Evolutionary conservation across 2,329 filamentous ascomycete species (phyloP).

Genomic region (Helotiales sp.): DNA sequence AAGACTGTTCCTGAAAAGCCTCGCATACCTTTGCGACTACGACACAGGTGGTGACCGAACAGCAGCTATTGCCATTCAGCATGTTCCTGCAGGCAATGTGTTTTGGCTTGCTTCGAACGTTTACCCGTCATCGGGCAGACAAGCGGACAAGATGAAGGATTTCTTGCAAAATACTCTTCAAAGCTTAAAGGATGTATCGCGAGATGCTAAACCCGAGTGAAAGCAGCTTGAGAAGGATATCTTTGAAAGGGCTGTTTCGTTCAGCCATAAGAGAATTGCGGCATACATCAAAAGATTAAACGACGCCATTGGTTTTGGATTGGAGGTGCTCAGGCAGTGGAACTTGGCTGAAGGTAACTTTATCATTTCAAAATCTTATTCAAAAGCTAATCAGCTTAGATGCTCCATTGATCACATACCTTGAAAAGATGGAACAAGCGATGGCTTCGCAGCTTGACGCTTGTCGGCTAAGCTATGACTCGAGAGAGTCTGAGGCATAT

Average conservation of each 20-base stretch:
- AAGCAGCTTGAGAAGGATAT: neutral
- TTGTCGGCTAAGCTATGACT: conserved; percentile 6
- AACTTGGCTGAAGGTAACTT: neutral
- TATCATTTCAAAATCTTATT: neutral
- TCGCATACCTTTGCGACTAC: no score
- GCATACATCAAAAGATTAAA: no score
- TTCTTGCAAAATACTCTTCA: neutral
- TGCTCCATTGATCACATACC: neutral
- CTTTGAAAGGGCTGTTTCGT: neutral
- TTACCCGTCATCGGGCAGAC: no score
- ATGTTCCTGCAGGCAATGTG: no score
- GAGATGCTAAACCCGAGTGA: no score
- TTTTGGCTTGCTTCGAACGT: no score
- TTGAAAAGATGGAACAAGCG: neutral
- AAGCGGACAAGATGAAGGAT: neutral
- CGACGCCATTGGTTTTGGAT: neutral
- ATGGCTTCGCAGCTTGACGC: neutral
- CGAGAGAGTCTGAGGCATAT: neutral
- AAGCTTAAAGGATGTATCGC: neutral
- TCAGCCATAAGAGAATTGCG: neutral
- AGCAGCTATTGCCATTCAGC: no score
- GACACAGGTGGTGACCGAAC: no score
- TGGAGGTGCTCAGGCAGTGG: neutral
- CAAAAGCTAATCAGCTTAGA: neutral
- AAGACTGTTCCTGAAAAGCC: no score